A percentile compares a stretch with the other conserved stretches of the same genome.
Conservation (phyloP, 2,329 filamentous ascomycete genomes). For the Colletotrichum tropicicola region DNA sequence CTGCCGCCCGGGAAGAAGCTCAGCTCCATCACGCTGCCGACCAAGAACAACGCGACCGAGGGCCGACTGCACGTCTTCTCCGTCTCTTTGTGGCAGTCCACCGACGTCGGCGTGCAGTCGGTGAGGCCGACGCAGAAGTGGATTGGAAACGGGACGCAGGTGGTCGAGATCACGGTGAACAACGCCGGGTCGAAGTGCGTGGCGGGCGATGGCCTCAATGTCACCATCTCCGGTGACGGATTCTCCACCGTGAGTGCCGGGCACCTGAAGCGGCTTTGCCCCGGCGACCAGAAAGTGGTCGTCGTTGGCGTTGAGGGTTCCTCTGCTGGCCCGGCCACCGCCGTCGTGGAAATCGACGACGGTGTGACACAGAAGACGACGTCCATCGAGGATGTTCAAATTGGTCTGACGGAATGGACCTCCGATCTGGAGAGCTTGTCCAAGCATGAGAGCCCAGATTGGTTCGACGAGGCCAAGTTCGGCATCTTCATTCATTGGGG, state of each 20-base stretch:
- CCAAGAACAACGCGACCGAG: slow-evolving; percentile 43
- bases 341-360: slow-evolving; percentile 33
- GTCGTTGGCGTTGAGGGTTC: slow-evolving; percentile 45
- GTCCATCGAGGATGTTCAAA: slow-evolving; percentile 34
- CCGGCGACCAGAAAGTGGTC: slow-evolving; percentile 52
- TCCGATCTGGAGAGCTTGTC: slow-evolving; percentile 45
- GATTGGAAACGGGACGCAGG: slow-evolving; percentile 43
- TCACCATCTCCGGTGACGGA: slow-evolving; percentile 42
- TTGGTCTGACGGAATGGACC: slow-evolving; percentile 47
- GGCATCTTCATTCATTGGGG: slow-evolving; percentile 72
- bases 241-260: slow-evolving; percentile 54
- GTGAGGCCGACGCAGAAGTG: slow-evolving; percentile 54
- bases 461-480: slow-evolving; percentile 65
- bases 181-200: slow-evolving; percentile 47
- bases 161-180: slow-evolving; percentile 50
- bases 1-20: slow-evolving; percentile 48
- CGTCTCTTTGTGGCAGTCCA: slow-evolving; percentile 43
- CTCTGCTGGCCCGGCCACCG: slow-evolving; percentile 33
- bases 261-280: slow-evolving; percentile 49
- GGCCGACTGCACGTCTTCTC: slow-evolving; percentile 54
- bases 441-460: slow-evolving; percentile 54
- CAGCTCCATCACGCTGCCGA: slow-evolving; percentile 48
- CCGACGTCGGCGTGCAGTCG: slow-evolving; percentile 44
- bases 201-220: slow-evolving; percentile 35
- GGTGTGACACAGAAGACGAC: slow-evolving; percentile 24